phyloP scores from a whole-genome alignment of 2,329 filamentous ascomycete species.

The Emmonsiellopsis sp. region DNA sequence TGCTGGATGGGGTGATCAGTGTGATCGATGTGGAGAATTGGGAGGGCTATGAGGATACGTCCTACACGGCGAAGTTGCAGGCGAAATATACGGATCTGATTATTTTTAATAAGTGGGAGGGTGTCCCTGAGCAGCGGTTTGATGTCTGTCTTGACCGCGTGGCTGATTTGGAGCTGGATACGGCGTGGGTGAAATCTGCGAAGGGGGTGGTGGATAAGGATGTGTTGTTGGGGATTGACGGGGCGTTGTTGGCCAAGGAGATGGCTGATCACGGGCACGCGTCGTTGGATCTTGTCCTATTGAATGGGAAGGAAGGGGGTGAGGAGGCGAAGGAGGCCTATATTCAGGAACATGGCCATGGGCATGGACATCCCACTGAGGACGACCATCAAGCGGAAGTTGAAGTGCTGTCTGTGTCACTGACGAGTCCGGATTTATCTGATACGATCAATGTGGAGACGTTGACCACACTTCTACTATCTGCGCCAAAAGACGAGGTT shows the following conservation, averaged over 20 bases:
- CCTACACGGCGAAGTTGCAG: constrained; percentile 80
- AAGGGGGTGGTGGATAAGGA: constrained; percentile 69
- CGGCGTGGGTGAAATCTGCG: constrained; percentile 75
- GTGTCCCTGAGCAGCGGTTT: constrained; percentile 60
- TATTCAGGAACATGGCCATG: constrained; percentile 24
- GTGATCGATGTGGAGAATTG: constrained; percentile 95
- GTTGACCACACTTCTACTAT: constrained; percentile 56
- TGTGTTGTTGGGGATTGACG: constrained; percentile 80
- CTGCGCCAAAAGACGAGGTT: constrained; percentile 82
- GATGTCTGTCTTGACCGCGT: constrained; percentile 71
- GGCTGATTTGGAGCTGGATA: constrained; percentile 70
- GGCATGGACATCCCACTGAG: constrained; percentile 26
- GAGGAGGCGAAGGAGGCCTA: constrained; percentile 6
- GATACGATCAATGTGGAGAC: constrained; percentile 50
- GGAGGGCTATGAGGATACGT: constrained; percentile 84
- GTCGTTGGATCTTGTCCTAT: constrained; percentile 16
- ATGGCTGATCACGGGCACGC: constrained; percentile 34
- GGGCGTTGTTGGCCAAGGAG: constrained; percentile 50
- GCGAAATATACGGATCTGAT: constrained; percentile 84
- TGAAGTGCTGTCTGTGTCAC: constrained; percentile 76
- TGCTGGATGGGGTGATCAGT: constrained; percentile 77
- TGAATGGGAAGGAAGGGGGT: constrained; percentile 15
- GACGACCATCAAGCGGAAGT: constrained; percentile 71
- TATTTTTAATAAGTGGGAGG: constrained; percentile 90
- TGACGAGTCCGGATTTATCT: constrained; percentile 40